Conservation (phyloP, 139 green algal genomes). For the Mesotaenium endlicherianum region DNA sequence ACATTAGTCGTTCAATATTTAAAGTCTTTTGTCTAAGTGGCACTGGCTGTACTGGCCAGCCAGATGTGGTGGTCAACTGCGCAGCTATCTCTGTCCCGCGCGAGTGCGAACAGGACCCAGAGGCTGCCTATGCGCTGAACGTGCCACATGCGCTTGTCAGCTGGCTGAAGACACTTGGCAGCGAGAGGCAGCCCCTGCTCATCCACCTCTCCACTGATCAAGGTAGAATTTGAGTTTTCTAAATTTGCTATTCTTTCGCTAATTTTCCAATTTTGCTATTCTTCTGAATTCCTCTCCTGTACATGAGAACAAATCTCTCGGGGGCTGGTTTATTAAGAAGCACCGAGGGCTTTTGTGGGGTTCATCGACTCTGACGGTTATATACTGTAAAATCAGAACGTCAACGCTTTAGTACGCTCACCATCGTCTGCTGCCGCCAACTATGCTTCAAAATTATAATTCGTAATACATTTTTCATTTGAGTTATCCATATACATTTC, state of each 20-base stretch:
- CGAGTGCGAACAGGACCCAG: conserved; percentile 63
- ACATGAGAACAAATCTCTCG: neutral
- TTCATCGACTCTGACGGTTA: neutral
- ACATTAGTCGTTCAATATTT: too few species aligned
- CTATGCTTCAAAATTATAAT: too few species aligned
- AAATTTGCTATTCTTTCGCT: neutral
- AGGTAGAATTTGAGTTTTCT: conserved; percentile 30
- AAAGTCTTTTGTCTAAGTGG: too few species aligned
- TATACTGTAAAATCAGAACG: neutral
- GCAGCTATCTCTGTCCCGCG: conserved; percentile 63
- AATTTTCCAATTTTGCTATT: neutral
- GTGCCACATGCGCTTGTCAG: conserved; percentile 59
- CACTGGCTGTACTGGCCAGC: too few species aligned
- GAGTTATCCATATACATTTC: too few species aligned
- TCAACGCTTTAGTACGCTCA: too few species aligned
- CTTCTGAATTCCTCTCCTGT: neutral
- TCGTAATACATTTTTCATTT: too few species aligned
- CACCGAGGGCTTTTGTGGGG: too few species aligned
- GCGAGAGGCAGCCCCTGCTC: conserved; percentile 55
- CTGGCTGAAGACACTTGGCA: conserved; percentile 21
- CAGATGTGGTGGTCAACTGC: conserved; percentile 68
- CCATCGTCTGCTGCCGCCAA: too few species aligned
- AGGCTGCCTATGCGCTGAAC: conserved; percentile 59
- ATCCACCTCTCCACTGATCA: conserved; percentile 82
- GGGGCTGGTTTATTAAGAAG: too few species aligned